Base-by-base conservation (phyloP, 169 alveolate species). In the Cryptosporidium canis region DNA sequence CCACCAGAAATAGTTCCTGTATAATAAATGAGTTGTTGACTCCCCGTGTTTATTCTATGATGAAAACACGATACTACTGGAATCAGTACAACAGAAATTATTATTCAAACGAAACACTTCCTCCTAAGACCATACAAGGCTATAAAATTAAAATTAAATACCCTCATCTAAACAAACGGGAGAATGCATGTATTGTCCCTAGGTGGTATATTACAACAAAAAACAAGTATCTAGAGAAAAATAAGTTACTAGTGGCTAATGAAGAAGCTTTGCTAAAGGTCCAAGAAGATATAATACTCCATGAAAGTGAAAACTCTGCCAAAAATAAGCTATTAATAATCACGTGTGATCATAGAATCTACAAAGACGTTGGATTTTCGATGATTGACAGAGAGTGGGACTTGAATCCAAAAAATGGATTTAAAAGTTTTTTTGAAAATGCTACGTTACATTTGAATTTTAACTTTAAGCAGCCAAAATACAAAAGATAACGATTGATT, bases 361-460 rank as follows among this genome's bases (percentile, higher is more conserved):
- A 77, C 27, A 77, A 77, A 35, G 87, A 77, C 37, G 66, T 77
- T 0, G 87, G 63, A 7, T 77, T 77, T 43, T 77, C 87, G 24
- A 77, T 77, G 11, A 58, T 77, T 58, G 87, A 77, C 70, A 77
- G 37, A 58, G 87, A 77, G 45, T 77, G 87, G 87, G 87, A 77
- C 29, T 55, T 43, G n/a, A 77, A 77, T 29, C 43, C 87, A 16
- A 77, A 61, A 58, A 56, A 33, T 43, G 87, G 87, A 6, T 77
- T 37, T 27, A 77, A 55, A 61, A 77, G 72, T 43, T 58, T 16
- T 39, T 77, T 77, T 39, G 87, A 77, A 37, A 77, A 77, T 41
- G 71, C 66, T 1, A 77, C 87, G 6, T 43, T 77, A 39, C 39
- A 77, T 45, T 58, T 77, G 58, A 77, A 58, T 61, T 77, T 77